These are phyloP conservation scores for Zasmidium angulare DNA, from an alignment of 2,329 filamentous ascomycete genomes.

Conservation along the genomic window DNA sequence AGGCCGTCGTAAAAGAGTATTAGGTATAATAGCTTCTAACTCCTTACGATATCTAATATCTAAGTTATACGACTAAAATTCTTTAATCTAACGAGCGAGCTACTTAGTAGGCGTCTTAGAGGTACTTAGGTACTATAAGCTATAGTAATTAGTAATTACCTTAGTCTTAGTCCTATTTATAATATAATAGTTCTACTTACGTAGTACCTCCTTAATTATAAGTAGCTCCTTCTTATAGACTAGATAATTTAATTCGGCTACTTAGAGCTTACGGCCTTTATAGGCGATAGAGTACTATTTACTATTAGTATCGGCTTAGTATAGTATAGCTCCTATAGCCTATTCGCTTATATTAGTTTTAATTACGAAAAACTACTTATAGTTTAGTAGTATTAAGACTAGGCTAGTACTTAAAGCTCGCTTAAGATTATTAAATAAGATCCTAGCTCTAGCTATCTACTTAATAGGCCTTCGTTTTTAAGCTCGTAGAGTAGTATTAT, in stretches of 20 bases:
- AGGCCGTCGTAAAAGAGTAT: too few species aligned
- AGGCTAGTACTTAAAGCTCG: not conserved
- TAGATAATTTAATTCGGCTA: not conserved
- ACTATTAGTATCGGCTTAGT: not conserved
- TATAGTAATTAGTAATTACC: too few species aligned
- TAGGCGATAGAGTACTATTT: not conserved
- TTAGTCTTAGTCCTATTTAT: too few species aligned
- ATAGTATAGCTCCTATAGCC: not conserved
- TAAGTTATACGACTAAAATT: too few species aligned
- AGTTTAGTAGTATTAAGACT: too few species aligned
- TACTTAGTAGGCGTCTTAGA: too few species aligned
- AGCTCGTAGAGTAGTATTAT: too few species aligned
- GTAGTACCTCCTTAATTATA: not conserved
- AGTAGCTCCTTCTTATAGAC: not conserved
- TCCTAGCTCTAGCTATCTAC: not conserved
- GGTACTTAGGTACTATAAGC: too few species aligned
- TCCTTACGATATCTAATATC: too few species aligned
- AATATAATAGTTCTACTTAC: not conserved
- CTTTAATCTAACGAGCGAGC: too few species aligned
- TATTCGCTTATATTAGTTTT: not conserved
- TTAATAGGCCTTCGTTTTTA: too few species aligned
- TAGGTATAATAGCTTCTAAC: too few species aligned
- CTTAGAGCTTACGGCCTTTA: not conserved
- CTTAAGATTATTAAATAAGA: not conserved
- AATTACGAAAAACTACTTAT: not conserved